A percentile compares a stretch with the other conserved stretches of the same genome.
Conservation (phyloP, 2,329 filamentous ascomycete species). For the Aspergillus quadricinctus region DNA sequence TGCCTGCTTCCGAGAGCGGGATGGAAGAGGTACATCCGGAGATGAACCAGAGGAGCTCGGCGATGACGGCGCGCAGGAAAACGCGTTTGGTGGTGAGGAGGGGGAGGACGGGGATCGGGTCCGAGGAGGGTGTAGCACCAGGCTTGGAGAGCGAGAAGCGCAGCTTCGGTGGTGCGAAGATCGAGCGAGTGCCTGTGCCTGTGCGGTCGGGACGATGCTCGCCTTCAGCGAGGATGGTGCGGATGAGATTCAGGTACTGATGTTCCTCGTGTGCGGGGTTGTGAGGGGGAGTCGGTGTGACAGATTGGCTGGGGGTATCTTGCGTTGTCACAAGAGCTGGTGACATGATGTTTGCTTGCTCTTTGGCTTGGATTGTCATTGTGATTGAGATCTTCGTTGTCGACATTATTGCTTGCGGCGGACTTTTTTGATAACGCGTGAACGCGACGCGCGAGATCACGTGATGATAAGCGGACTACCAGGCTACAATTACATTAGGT, state of each 20-base stretch:
- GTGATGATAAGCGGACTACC: constrained; percentile 8
- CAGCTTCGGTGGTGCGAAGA: constrained; percentile 82
- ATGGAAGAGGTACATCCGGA: constrained; percentile 75
- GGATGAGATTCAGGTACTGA: constrained; percentile 88
- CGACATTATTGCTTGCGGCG: not conserved
- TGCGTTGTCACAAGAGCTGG: not conserved
- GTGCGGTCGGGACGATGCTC: constrained; percentile 90
- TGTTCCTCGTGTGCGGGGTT: constrained; percentile 69
- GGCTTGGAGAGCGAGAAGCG: constrained; percentile 75
- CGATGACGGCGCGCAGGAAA: constrained; percentile 82
- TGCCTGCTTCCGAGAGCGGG: constrained; percentile 69
- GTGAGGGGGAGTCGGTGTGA: constrained; percentile 16
- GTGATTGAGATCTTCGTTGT: not conserved
- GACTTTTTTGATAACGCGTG: constrained; percentile 12
- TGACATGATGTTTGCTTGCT: not conserved
- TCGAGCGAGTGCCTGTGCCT: constrained; percentile 83
- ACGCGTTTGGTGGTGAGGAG: constrained; percentile 97
- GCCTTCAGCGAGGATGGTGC: constrained; percentile 73
- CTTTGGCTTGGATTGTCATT: not conserved
- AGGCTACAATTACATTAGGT: not conserved
- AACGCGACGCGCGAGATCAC: constrained; percentile 26
- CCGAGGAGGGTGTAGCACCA: constrained; percentile 35
- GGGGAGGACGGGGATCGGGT: constrained; percentile 65
- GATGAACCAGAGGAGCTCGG: constrained; percentile 95
- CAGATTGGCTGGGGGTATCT: not conserved